Base-by-base conservation (phyloP, 1,139 yeast species). In the Sugiyamaella japonica region DNA sequence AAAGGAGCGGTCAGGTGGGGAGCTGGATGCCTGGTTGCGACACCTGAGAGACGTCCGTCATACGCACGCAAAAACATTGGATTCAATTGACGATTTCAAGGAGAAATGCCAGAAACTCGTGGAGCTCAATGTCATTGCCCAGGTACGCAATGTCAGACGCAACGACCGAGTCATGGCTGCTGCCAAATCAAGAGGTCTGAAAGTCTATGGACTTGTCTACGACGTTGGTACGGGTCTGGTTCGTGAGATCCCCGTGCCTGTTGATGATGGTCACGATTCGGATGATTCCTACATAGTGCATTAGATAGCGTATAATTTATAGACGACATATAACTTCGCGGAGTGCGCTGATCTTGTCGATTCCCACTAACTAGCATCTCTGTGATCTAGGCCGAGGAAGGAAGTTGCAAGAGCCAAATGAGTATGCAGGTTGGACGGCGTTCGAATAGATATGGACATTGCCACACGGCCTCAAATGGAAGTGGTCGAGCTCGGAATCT, bases 141-240 rank as follows among this genome's bases (percentile, higher is more conserved):
- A 82, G 68, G 76, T 79, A 41, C 73, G 74, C 55, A 75, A 78
- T 56, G 71, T 87, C 58, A 80, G 81, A 60, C 79, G 89, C 63
- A 89, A 86, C 65, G 88, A 89, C 34, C 82, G 86, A 54, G 96
- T 95, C 34, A 79, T 82, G 58, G 77, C 79, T 57, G 97, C 96
- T 8, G 73, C 86, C 60, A 78, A 79, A 58, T 77, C 76, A 57
- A 83, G 87, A n/a, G 83, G 85, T n/a, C 77, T 93, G 49, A 88
- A 89, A 70, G 87, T 93, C 42, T 85, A 90, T 80, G 98, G 97
- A 1, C 73, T 91, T 71, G 81, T 93, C 61, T 93, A 91, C 73
- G 90, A 91, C 67, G 97, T 90, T 44, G 83, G 81, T 39, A 78
- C 88, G 8, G 99, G 98, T 20, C 31, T 48, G 15, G 51, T 48